phyloP scores from a whole-genome alignment of 202 grass and related monocot species.

The Schoenoplectus tabernaemontani region DNA sequence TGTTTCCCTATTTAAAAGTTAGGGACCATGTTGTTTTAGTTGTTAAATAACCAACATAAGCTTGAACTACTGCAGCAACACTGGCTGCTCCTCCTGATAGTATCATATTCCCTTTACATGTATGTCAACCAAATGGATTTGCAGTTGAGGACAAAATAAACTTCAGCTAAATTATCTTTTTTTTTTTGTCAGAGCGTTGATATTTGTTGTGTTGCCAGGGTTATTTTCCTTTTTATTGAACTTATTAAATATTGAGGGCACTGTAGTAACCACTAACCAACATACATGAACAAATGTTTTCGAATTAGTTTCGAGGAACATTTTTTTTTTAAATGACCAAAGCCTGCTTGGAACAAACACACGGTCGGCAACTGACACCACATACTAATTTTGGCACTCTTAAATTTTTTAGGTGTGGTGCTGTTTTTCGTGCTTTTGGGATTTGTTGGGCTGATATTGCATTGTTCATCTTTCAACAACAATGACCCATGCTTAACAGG shows the following conservation, averaged over 20 bases:
- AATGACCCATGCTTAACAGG: constrained; percentile 50
- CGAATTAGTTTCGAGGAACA: neutral
- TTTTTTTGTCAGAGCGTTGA: too few species aligned
- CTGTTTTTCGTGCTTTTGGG: constrained; percentile 65
- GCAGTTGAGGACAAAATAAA: too few species aligned
- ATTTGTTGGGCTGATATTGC: constrained; percentile 59
- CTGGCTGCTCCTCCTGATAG: neutral
- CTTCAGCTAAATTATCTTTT: too few species aligned
- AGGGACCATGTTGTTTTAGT: neutral
- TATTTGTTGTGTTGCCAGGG: too few species aligned
- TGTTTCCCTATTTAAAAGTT: neutral
- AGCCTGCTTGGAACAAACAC: neutral
- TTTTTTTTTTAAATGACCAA: neutral
- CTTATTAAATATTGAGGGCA: neutral
- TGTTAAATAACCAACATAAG: neutral
- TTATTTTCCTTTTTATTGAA: too few species aligned
- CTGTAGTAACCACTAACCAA: neutral
- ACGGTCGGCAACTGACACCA: neutral
- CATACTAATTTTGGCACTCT: constrained; percentile 7
- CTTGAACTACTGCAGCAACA: neutral
- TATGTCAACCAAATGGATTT: neutral
- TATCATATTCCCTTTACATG: too few species aligned
- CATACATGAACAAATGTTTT: neutral
- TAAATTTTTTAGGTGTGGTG: constrained; percentile 49
- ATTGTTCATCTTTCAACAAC: constrained; percentile 45